These are phyloP conservation scores for Ceratonia siliqua DNA, from an alignment of 306 rosid species.

Conservation along the genomic window DNA sequence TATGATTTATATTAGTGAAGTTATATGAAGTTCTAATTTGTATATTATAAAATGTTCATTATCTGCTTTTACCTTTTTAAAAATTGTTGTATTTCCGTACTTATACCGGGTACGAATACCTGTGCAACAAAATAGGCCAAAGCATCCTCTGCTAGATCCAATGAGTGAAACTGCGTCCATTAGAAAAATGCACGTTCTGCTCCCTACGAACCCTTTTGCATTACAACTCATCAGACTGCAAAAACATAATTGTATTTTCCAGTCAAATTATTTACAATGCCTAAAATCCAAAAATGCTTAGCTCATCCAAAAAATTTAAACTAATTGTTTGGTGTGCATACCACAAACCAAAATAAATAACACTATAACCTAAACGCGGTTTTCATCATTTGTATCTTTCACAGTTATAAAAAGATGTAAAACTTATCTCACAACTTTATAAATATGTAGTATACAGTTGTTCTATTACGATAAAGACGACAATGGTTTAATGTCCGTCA, in stretches of 20 bases:
- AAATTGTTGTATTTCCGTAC: no score
- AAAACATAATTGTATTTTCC: not conserved
- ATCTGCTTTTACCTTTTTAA: no score
- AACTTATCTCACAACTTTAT: not conserved
- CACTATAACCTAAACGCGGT: not conserved
- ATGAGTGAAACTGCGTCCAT: not conserved
- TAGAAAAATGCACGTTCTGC: not conserved
- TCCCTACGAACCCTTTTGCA: not conserved
- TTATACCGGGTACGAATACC: no score
- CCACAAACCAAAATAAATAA: not conserved
- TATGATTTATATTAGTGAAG: no score
- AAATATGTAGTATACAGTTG: not conserved
- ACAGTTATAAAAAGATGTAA: not conserved
- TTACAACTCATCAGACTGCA: not conserved
- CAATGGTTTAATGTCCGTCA: no score
- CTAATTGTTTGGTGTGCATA: not conserved
- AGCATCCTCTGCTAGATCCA: not conserved
- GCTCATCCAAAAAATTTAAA: not conserved
- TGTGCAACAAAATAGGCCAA: no score
- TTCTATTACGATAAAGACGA: no score
- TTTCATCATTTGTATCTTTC: not conserved
- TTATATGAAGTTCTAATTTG: no score
- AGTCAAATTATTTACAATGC: not conserved
- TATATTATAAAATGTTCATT: no score
- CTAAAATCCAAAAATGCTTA: not conserved